phyloP scores from a whole-genome alignment of 2,329 filamentous ascomycete genomes.

The Apiospora marii region DNA sequence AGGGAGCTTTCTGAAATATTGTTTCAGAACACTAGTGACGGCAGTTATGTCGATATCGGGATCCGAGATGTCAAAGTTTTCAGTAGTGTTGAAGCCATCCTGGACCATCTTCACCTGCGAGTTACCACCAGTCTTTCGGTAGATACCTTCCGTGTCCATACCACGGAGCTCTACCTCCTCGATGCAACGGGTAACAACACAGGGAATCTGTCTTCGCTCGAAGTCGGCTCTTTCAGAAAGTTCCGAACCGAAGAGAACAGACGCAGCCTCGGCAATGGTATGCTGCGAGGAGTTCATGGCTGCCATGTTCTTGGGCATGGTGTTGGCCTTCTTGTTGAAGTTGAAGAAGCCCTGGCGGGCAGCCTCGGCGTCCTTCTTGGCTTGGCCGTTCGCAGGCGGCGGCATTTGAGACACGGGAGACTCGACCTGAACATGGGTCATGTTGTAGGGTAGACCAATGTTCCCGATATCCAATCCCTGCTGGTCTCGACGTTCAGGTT shows the following conservation, averaged over 20 bases:
- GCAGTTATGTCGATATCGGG: slow-evolving; percentile 94
- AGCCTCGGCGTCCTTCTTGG: slow-evolving; percentile 42
- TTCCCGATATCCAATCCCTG: slow-evolving; percentile 66
- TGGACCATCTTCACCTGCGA: slow-evolving; percentile 90
- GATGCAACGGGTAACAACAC: slow-evolving; percentile 91
- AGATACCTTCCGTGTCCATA: slow-evolving; percentile 98
- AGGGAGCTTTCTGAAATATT: slow-evolving; percentile 95
- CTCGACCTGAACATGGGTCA: slow-evolving; percentile 66
- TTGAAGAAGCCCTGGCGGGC: slow-evolving; percentile 72
- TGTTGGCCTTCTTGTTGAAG: slow-evolving; percentile 58
- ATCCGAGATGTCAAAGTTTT: slow-evolving; percentile 92
- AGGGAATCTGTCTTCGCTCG: slow-evolving; percentile 88
- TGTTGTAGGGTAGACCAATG: slow-evolving; percentile 76
- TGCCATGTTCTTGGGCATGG: slow-evolving; percentile 59
- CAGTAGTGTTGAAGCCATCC: slow-evolving; percentile 86
- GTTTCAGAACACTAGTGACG: slow-evolving; percentile 93
- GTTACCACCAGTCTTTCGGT: slow-evolving; percentile 94
- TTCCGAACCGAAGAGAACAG: slow-evolving; percentile 85
- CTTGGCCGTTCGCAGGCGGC: slow-evolving; percentile 38
- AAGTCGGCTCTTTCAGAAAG: slow-evolving; percentile 84
- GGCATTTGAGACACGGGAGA: slow-evolving; percentile 47
- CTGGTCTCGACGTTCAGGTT: slow-evolving; percentile 62
- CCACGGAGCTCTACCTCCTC: slow-evolving; percentile 95
- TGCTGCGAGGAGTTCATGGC: slow-evolving; percentile 49
- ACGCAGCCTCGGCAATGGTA: slow-evolving; percentile 58